Evolutionary conservation across 192 early-diverging fungal species (phyloP).

Genomic region (Mortierella claussenii): DNA sequence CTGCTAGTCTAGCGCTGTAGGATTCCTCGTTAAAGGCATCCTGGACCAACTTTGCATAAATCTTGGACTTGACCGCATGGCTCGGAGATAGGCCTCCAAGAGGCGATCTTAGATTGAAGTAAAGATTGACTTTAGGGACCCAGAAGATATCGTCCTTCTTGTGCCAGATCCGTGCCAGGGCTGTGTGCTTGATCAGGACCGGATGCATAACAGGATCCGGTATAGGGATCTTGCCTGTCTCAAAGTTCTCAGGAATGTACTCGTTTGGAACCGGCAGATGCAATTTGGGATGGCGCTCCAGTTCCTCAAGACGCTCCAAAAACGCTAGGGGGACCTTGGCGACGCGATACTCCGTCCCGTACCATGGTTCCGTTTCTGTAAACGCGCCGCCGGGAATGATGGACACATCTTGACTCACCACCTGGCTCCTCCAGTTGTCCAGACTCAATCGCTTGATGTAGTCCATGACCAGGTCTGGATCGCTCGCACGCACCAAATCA

Average conservation of each 20-base stretch:
- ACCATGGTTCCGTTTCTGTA: slow-evolving; percentile 77
- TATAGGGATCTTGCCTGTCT: slow-evolving; percentile 57
- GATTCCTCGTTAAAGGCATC: slow-evolving; percentile 57
- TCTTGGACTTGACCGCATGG: slow-evolving; percentile 11
- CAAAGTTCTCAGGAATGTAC: slow-evolving; percentile 87
- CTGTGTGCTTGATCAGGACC: slow-evolving; percentile 66
- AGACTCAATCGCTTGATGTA: slow-evolving; percentile 66
- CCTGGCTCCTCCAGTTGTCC: slow-evolving; percentile 60
- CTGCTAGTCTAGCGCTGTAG: slow-evolving; percentile 61
- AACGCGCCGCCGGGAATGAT: slow-evolving; percentile 45
- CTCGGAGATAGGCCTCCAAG: neutral
- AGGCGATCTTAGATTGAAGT: slow-evolving; percentile 59
- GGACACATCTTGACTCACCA: slow-evolving; percentile 12
- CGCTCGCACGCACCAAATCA: slow-evolving; percentile 66
- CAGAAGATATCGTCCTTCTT: slow-evolving; percentile 94
- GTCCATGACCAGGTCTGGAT: slow-evolving; percentile 69
- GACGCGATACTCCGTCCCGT: slow-evolving; percentile 81
- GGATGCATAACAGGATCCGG: slow-evolving; percentile 52
- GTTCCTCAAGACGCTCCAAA: slow-evolving; percentile 48
- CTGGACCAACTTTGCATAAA: slow-evolving; percentile 49
- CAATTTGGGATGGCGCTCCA: slow-evolving; percentile 33
- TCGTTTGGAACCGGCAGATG: slow-evolving; percentile 65
- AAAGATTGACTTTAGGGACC: slow-evolving; percentile 85
- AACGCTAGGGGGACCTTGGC: slow-evolving; percentile 60
- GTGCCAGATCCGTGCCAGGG: slow-evolving; percentile 83